phyloP scores from a whole-genome alignment of 2,329 filamentous ascomycete genomes.

The Cytospora chrysosperma region DNA sequence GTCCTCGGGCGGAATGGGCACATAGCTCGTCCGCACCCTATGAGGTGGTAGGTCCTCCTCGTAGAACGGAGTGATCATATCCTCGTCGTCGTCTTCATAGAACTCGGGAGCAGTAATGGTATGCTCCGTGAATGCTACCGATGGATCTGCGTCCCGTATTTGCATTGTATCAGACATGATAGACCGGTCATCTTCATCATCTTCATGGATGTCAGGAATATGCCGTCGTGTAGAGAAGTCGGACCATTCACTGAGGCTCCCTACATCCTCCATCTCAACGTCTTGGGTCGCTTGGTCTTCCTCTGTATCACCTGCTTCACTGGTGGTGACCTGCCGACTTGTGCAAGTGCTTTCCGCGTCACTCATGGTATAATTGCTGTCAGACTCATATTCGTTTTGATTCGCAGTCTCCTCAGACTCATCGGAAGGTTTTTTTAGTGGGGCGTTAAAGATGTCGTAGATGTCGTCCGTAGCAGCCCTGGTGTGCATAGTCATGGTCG shows the following conservation, averaged over 20 bases:
- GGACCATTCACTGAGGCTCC: constrained; percentile 80
- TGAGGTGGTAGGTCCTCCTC: constrained; percentile 40
- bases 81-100: constrained; percentile 38
- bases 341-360: constrained; percentile 82
- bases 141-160: constrained; percentile 34
- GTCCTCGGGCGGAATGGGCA: constrained; percentile 81
- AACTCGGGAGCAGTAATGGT: constrained; percentile 27
- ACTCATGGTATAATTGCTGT: constrained; percentile 73
- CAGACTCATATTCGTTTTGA: constrained; percentile 69
- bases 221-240: constrained; percentile 78
- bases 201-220: constrained; percentile 50
- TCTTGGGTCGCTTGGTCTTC: constrained; percentile 42
- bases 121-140: constrained; percentile 24
- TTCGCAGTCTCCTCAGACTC: constrained; percentile 48
- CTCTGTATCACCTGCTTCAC: constrained; percentile 41
- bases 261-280: constrained; percentile 56
- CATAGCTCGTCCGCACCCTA: constrained; percentile 64
- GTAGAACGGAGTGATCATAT: constrained; percentile 45
- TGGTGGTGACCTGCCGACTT: constrained; percentile 61
- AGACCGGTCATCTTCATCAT: constrained; percentile 38
- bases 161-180: constrained; percentile 41
- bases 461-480: constrained; percentile 95
- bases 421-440: constrained; percentile 48
- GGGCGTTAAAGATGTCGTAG: constrained; percentile 94
- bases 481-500: constrained; percentile 98